Percentiles rank a stretch among this genome's conserved stretches.
phyloP scores from a whole-genome alignment of 805 yeast species.

The Candida caryicola region DNA sequence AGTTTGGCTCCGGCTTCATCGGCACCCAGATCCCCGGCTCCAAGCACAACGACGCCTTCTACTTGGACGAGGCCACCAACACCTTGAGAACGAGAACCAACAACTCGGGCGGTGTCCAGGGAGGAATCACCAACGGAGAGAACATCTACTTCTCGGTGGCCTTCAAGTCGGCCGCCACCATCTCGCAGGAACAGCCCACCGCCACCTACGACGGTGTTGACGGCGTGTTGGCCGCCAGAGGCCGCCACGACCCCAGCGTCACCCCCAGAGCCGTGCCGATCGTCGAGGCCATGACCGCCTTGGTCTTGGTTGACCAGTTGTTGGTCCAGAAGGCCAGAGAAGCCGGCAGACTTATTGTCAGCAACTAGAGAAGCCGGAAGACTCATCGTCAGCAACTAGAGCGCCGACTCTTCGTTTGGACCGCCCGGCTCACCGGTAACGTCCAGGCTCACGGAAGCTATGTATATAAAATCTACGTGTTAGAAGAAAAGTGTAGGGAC shows the following conservation, averaged over 20 bases:
- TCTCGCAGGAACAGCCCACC: slow-evolving; percentile 88
- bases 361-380: neutral
- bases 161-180: slow-evolving; percentile 97
- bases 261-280: slow-evolving; percentile 98
- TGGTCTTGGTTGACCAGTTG: slow-evolving; percentile 82
- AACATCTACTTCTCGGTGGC: slow-evolving; percentile 92
- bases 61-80: slow-evolving; percentile 54
- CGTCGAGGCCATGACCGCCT: slow-evolving; percentile 97
- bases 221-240: slow-evolving; percentile 91
- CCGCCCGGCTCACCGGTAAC: no score
- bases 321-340: slow-evolving; percentile 86
- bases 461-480: no score
- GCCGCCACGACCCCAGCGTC: slow-evolving; percentile 98
- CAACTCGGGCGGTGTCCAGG: slow-evolving; percentile 96
- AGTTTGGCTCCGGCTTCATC: slow-evolving; percentile 92
- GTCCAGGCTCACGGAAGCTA: no score
- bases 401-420: no score
- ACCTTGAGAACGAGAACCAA: slow-evolving; percentile 83
- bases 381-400: no score
- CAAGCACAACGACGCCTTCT: slow-evolving; percentile 87
- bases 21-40: slow-evolving; percentile 93
- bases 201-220: slow-evolving; percentile 82
- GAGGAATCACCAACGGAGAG: slow-evolving; percentile 97
- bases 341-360: slow-evolving; percentile 7
- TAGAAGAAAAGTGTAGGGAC: no score